Percentiles rank a stretch among this genome's conserved stretches.
Conservation (phyloP, 2,329 filamentous ascomycete species). For the Xylaria sp. region DNA sequence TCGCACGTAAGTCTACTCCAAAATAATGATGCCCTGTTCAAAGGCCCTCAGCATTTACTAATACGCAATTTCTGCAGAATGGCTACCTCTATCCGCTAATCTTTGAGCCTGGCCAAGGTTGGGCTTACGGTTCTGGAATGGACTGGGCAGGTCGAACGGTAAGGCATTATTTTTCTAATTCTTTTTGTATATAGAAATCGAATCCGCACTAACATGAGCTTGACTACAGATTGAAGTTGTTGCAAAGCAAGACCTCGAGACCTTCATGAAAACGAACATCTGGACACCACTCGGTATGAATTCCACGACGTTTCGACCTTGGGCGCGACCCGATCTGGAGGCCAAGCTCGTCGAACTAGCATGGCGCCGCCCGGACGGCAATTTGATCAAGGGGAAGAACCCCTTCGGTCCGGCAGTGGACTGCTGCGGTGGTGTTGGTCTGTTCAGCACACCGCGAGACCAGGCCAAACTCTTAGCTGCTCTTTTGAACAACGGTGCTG, state of each 20-base stretch:
- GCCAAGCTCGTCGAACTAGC: conserved; percentile 7
- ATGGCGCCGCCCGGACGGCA: not conserved
- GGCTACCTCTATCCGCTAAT: conserved; percentile 18
- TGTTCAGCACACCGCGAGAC: conserved; percentile 17
- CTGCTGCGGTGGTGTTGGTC: conserved; percentile 22
- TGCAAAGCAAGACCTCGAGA: conserved; percentile 18
- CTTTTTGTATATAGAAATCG: not conserved
- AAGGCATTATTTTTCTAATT: not conserved
- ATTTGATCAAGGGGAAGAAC: conserved; percentile 2
- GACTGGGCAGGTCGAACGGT: conserved; percentile 23
- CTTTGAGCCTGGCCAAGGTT: conserved; percentile 18
- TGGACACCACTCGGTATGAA: conserved; percentile 15
- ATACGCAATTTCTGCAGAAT: not conserved
- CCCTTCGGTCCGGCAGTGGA: conserved; percentile 18
- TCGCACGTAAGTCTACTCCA: not conserved
- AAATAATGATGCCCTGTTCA: not conserved
- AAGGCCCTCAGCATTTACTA: not conserved
- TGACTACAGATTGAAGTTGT: conserved; percentile 15
- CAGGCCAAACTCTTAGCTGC: conserved; percentile 13
- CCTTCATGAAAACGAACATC: conserved; percentile 18
- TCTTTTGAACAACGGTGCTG: conserved; percentile 1
- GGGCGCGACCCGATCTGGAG: conserved; percentile 16
- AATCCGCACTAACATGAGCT: not conserved
- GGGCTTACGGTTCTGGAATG: conserved; percentile 16
- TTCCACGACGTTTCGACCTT: conserved; percentile 19